Evolutionary conservation across 2,329 filamentous ascomycete genomes (phyloP), one percentile per base, ranked within the genome.

Genomic region (Fusarium sp.): DNA sequence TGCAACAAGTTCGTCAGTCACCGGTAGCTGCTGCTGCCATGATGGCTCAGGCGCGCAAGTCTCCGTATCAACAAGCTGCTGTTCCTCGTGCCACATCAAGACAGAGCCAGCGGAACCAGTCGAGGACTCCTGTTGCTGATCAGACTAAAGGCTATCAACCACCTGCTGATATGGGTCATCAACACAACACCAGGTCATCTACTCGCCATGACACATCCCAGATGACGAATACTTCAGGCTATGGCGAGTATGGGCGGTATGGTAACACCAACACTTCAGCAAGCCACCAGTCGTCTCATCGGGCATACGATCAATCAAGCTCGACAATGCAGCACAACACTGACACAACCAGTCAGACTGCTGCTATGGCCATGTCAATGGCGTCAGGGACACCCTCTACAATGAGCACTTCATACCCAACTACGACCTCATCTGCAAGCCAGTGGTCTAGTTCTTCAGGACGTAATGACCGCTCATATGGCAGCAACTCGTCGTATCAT

Each of bases 71-170:
- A 67, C 69, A 77, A 37, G 63, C 68, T 52, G 66, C 72, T 38
- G 68, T 71, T 27, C 68, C 80, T 61, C 77, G 78, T 27, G 74
- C 80, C 12, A 79, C 79, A 66, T 84, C 84, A 14, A 77, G 80
- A 61, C 81, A 83, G 52, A 78, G 80, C 3, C 82, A 82, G n/a
- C 80, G 81, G 47, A 68, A 78, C 1, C 80, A 82, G 63, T 80
- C 70, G 6, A 79, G 74, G 17, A 81, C 81, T 25, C 79, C 81
- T 4, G 71, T 76, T 20, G 66, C 66, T n/a, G 73, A 79, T 6
- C 68, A 76, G 32, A 61, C 77, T 12, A 33, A 66, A 37, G 73
- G 58, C 8, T 72, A 73, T 12, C 73, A 72, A 40, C 66, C 77
- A 20, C 70, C 73, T 9, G 27, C 56, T 22, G 66, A 68, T 5